Base-by-base conservation (phyloP, 2,329 filamentous ascomycete genomes). In the Sclerotiophoma versabilis region DNA sequence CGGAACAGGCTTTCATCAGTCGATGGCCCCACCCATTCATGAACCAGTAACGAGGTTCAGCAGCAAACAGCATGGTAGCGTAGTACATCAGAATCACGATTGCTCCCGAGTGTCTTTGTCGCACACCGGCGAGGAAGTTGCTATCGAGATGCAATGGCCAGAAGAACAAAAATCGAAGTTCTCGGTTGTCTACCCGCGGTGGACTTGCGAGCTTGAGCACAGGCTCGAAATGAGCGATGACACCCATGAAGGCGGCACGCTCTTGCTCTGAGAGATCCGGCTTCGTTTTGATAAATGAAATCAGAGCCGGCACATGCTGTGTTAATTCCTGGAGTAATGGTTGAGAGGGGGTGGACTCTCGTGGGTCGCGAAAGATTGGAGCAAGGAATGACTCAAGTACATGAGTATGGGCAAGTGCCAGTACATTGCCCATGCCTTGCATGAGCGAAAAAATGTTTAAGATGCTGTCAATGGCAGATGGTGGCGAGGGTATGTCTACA, bases 1-100 rank as follows among this genome's bases (percentile, higher is more conserved):
- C 57, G 9, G 49, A 58, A 33, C 70, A 66, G 4, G 62, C 58
- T 8, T 57, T 54, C 44, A 72, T 65, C 4, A 73, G 47, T 17
- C 65, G 58, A 30, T 68, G 54, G 15, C 65, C 71, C 71, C 75
- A 73, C 1, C 70, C 71, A 2, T 69, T 50, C 52, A 76, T 65
- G 77, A 75, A 76, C 77, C 67, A 79, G 66, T 72, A 76, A 11
- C 59, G 52, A 62, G 62, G 53, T 49, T 76, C 75, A 5, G 74
- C 61, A 5, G 61, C 62, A 19, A 68, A 65, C 2, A 78, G 57
- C 7, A 75, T 57, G 11, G 74, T 65, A 12, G 72, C 68, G 51
- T 76, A 79, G 46, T 76, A 66, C 37, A 76, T 72, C 12, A 79
- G 49, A 19, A 79, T 53, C 2, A 74, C 66, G 17, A 79, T 57